These are phyloP conservation scores for Phytophthora aleatoria DNA, from an alignment of 352 stramenopile genomes.

Conservation along the genomic window DNA sequence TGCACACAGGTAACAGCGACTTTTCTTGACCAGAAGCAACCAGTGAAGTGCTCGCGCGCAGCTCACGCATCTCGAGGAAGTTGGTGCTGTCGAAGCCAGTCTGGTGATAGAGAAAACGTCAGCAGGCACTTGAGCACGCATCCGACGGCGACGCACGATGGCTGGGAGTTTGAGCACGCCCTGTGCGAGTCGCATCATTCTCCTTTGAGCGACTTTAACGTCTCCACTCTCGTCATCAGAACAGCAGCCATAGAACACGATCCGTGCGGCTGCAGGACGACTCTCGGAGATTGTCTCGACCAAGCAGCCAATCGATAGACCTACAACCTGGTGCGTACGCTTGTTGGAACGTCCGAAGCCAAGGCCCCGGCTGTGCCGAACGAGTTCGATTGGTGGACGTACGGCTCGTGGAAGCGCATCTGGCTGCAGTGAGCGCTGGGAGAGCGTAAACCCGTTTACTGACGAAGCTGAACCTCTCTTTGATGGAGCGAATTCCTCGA, in stretches of 20 bases:
- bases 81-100: not conserved
- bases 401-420: constrained; percentile 27
- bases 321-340: constrained; percentile 14
- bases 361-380: constrained; percentile 10
- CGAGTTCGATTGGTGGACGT: constrained; percentile 24
- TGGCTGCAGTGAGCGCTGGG: constrained; percentile 32
- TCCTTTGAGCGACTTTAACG: constrained; percentile 3
- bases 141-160: constrained; percentile 21
- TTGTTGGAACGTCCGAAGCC: constrained; percentile 22
- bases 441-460: constrained; percentile 26
- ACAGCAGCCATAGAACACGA: constrained; percentile 21
- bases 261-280: constrained; percentile 10
- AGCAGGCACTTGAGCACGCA: constrained; percentile 26
- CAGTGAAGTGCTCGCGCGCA: constrained; percentile 43
- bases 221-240: constrained; percentile 1
- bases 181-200: constrained; percentile 22
- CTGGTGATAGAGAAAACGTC: constrained; percentile 11
- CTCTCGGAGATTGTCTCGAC: constrained; percentile 15
- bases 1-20: constrained; percentile 38
- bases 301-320: constrained; percentile 20
- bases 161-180: constrained; percentile 25
- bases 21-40: constrained; percentile 29
- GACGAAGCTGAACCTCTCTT: not conserved
- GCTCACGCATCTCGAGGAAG: constrained; percentile 41
- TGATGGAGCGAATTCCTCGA: constrained; percentile 23